Evolutionary conservation across 495 filamentous ascomycete species (phyloP).

Genomic region (Hypoxylon perforatum): DNA sequence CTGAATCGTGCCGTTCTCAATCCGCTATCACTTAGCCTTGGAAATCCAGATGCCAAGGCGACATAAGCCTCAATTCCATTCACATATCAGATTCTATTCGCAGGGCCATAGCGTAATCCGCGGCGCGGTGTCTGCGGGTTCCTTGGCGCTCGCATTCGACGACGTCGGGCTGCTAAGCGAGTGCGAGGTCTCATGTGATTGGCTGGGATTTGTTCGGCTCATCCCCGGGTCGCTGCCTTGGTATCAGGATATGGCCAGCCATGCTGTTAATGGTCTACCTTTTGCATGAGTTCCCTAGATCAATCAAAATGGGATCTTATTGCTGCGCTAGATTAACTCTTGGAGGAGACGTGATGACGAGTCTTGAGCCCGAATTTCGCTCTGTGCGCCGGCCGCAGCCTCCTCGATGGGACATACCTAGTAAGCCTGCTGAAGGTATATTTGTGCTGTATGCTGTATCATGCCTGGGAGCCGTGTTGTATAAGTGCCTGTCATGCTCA

Average conservation of each 20-base stretch:
- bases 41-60: too few species aligned
- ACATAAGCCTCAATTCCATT: neutral
- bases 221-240: neutral
- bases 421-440: neutral
- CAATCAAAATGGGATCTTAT: neutral
- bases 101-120: too few species aligned
- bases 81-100: neutral
- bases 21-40: too few species aligned
- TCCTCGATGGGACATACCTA: neutral
- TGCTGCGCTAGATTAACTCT: neutral
- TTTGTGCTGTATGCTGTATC: neutral
- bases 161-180: slow-evolving; percentile 1
- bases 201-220: neutral
- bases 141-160: neutral
- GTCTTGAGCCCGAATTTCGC: neutral
- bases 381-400: neutral
- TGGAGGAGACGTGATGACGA: neutral
- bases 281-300: neutral
- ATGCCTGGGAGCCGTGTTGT: too few species aligned
- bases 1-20: too few species aligned
- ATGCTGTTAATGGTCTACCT: neutral
- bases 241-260: neutral
- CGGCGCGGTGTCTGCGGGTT: neutral
- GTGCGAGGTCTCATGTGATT: neutral
- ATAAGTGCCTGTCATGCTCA: too few species aligned